These are phyloP conservation scores for Plasmodium cynomolgi DNA, from an alignment of 169 alveolate genomes.

Conservation along the genomic window DNA sequence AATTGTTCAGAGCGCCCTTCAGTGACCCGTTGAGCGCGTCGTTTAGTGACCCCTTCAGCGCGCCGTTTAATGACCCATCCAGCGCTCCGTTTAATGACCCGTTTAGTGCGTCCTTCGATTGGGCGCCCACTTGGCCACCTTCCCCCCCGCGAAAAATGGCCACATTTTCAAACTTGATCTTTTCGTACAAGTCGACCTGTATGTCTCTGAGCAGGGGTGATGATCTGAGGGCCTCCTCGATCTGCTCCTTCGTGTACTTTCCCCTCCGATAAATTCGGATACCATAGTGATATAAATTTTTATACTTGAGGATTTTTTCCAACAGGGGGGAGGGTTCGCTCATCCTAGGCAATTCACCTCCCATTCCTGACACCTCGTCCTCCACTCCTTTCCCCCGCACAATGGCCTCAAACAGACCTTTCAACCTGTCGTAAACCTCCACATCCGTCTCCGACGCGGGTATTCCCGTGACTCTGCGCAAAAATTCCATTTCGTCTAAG, in stretches of 20 bases:
- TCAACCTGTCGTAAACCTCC: slow-evolving; percentile 10
- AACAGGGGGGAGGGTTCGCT: background rate
- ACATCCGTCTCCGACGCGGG: slow-evolving; percentile 41
- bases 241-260: slow-evolving; percentile 74
- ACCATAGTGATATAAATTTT: slow-evolving; percentile 23
- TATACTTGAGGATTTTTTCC: slow-evolving; percentile 28
- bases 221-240: slow-evolving; percentile 78
- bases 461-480: slow-evolving; percentile 51
- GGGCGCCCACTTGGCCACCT: background rate
- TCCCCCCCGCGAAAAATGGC: background rate
- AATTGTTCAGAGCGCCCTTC: background rate
- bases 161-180: slow-evolving; percentile 35
- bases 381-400: background rate
- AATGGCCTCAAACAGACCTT: slow-evolving; percentile 1
- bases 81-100: background rate
- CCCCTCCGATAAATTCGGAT: slow-evolving; percentile 60
- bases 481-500: slow-evolving; percentile 33
- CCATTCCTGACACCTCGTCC: background rate
- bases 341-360: background rate
- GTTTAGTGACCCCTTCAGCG: background rate
- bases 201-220: slow-evolving; percentile 82
- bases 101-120: background rate
- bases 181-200: slow-evolving; percentile 22
- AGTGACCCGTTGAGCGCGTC: background rate
- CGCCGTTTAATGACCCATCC: background rate